A percentile compares a stretch with the other conserved stretches of the same genome.
These are phyloP conservation scores for Meira miltonrushii DNA, from an alignment of 1,284 basidiomycete species.

Conservation along the genomic window DNA sequence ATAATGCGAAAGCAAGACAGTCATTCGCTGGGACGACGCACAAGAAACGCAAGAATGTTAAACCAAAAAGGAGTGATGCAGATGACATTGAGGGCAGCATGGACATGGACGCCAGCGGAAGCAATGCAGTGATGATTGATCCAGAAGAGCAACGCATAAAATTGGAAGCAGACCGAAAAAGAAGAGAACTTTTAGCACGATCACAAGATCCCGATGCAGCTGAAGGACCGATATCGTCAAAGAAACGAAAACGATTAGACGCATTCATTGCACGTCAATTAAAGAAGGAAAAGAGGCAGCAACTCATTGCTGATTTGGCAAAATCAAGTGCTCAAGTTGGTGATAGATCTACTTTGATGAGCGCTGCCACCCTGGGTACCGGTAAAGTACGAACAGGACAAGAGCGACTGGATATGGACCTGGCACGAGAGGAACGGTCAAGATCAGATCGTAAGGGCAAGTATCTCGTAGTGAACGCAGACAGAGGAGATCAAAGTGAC, in stretches of 20 bases:
- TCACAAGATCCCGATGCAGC: background rate
- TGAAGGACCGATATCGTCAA: constrained; percentile 33
- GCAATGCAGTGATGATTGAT: constrained; percentile 42
- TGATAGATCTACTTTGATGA: constrained; percentile 36
- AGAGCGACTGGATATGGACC: constrained; percentile 21
- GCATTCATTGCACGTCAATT: constrained; percentile 51
- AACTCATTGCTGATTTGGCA: constrained; percentile 45
- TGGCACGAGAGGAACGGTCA: constrained; percentile 21
- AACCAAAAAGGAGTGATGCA: constrained; percentile 12
- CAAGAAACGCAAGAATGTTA: constrained; percentile 32
- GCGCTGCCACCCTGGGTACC: constrained; percentile 47
- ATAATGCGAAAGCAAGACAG: constrained; percentile 48
- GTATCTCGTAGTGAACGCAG: background rate
- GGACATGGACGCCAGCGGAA: background rate
- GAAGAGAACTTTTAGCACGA: constrained; percentile 15
- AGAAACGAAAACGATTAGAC: constrained; percentile 52
- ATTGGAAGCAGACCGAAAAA: constrained; percentile 28
- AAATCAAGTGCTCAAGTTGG: constrained; percentile 38
- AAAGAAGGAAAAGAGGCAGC: constrained; percentile 47
- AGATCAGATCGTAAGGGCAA: background rate
- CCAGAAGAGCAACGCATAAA: constrained; percentile 27
- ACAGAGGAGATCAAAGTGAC: constrained; percentile 8
- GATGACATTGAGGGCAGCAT: background rate
- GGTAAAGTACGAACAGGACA: constrained; percentile 23
- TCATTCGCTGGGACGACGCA: constrained; percentile 46